Base-by-base conservation (phyloP, 2,329 filamentous ascomycete species). In the Clonostachys rhizophaga region DNA sequence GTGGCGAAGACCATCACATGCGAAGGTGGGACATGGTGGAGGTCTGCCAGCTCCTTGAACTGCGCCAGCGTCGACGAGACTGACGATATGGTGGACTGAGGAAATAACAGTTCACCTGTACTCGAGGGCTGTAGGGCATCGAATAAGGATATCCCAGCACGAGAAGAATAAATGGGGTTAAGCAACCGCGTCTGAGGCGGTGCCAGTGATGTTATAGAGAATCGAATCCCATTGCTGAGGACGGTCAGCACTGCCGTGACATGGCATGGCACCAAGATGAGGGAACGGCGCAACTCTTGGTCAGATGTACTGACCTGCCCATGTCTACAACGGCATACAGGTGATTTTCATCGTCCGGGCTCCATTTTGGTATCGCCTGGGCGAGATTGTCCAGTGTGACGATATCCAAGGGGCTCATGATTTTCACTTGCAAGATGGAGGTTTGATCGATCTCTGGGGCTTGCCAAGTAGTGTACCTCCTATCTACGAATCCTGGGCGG, bases 151-250 rank as follows among this genome's bases (percentile, higher is more conserved):
- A 96, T 94, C 18, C 77, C 79, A 10, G 83, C 86, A 6, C 91
- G 84, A 56, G 90, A 83, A 56, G 87, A 82, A 66, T 89, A 95
- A 47, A 96, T 58, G 24, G 87, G 91, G 16, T 78, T 83, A 40
- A 96, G 76, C 20, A 91, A 81, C 20, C 91, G 86, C 20, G 87
- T 76, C 37, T 74, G 80, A 5, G 83, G 80, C 18, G 86, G 84
- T 5, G 83, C 78, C n/a, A 95, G 76, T 54, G 90, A 84, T 9
- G 90, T 89, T 58, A 96, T 89, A 41, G 89, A 92, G 73, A 95
- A 95, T 47, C 91, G 89, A 58, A 96, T 92, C 57, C 91, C 91
- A 72, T 96, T 96, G 72, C 90, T 89, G 54, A 16, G 9, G 37
- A 43, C 10, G 30, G 18, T 55, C 16, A 54, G 45, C 13, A 16